Conservation (phyloP, 805 yeast species). For the Teunomyces aglyptinius region DNA sequence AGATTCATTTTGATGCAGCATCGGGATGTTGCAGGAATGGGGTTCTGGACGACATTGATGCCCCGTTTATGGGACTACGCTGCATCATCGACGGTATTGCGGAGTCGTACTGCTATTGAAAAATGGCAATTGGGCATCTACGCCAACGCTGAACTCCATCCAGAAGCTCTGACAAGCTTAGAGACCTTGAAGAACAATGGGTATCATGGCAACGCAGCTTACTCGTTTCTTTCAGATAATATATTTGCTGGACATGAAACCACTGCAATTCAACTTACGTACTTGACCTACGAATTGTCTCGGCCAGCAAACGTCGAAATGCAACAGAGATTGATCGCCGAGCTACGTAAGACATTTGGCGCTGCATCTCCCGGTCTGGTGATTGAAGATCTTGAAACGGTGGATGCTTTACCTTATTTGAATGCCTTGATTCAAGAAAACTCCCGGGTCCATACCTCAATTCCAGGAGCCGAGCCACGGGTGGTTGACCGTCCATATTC, state of each 20-base stretch:
- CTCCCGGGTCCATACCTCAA: conserved; percentile 62
- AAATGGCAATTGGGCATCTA: conserved; percentile 46
- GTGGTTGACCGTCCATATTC: conserved; percentile 32
- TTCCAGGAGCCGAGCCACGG: conserved; percentile 74
- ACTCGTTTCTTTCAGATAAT: conserved; percentile 52
- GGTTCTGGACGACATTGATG: conserved; percentile 63
- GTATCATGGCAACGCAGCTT: conserved; percentile 31
- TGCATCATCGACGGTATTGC: conserved; percentile 38
- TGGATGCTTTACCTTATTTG: conserved; percentile 57
- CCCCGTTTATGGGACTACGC: conserved; percentile 54
- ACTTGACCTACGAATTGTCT: conserved; percentile 57
- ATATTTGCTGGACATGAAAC: conserved; percentile 79
- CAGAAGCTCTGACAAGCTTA: conserved; percentile 29
- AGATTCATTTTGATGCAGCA: conserved; percentile 43
- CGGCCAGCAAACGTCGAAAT: conserved; percentile 43
- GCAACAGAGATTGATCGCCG: conserved; percentile 49
- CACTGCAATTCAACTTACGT: conserved; percentile 60
- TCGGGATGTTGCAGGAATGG: conserved; percentile 53
- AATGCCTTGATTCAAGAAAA: conserved; percentile 64
- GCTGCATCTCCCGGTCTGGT: conserved; percentile 17
- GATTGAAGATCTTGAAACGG: conserved; percentile 31
- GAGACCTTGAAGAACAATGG: conserved; percentile 35
- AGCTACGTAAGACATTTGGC: conserved; percentile 41
- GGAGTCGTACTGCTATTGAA: conserved; percentile 39
- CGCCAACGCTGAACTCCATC: conserved; percentile 31